These are phyloP conservation scores for Dothideomycetes sp. DNA, from an alignment of 2,329 filamentous ascomycete genomes.

Conservation along the genomic window DNA sequence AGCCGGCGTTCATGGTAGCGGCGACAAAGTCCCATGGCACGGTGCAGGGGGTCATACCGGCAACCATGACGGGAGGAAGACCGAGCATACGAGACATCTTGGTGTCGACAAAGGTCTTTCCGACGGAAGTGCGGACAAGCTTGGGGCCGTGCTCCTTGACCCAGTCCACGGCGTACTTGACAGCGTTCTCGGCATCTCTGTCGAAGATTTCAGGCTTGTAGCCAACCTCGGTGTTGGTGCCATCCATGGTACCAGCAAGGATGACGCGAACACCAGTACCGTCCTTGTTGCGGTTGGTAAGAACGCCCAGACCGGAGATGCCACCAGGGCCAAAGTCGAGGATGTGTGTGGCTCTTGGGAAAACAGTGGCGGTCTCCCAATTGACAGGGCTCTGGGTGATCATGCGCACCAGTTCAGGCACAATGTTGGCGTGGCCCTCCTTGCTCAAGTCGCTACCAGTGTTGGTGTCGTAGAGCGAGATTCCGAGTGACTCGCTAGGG, in stretches of 20 bases:
- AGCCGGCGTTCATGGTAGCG: conserved; percentile 89
- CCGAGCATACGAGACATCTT: conserved; percentile 87
- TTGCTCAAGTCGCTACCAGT: conserved; percentile 75
- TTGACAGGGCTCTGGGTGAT: conserved; percentile 91
- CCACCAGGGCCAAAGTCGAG: conserved; percentile 95
- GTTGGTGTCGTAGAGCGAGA: conserved; percentile 83
- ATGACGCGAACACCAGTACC: conserved; percentile 95
- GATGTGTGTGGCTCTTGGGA: conserved; percentile 84
- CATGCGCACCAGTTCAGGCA: conserved; percentile 77
- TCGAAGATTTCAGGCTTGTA: conserved; percentile 98
- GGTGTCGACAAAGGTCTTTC: conserved; percentile 87
- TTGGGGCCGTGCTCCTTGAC: conserved; percentile 94
- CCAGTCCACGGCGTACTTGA: conserved; percentile 95
- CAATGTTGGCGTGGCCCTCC: conserved; percentile 59
- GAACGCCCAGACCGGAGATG: conserved; percentile 86
- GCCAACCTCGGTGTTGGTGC: conserved; percentile 79
- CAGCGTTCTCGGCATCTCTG: conserved; percentile 84
- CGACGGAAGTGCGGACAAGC: conserved; percentile 77
- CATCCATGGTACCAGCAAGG: conserved; percentile 83
- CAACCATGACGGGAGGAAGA: conserved; percentile 77
- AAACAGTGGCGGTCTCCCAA: conserved; percentile 91
- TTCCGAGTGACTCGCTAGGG: conserved; percentile 59
- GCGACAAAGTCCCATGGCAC: conserved; percentile 87
- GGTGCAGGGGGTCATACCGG: conserved; percentile 86
- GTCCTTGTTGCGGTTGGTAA: conserved; percentile 98